Percentiles rank a stretch among this genome's conserved stretches.
Evolutionary conservation across 495 filamentous ascomycete species (phyloP).

Genomic region (Barbatosphaeria neglecta): DNA sequence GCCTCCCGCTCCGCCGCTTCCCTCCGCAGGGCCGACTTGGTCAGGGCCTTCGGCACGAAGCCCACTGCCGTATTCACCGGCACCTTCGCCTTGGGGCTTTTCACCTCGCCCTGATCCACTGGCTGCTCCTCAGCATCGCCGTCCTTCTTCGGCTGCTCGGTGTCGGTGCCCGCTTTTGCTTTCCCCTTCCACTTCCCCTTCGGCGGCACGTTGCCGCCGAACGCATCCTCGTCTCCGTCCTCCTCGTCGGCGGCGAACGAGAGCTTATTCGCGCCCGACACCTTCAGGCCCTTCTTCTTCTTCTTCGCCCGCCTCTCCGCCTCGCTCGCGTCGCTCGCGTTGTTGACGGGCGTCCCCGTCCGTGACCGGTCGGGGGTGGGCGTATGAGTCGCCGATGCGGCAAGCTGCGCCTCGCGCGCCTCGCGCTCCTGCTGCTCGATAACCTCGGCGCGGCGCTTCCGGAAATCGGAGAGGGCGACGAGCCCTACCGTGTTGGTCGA

Average conservation of each 20-base stretch:
- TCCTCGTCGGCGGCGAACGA: slow-evolving; percentile 32
- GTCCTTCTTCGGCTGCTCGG: background rate
- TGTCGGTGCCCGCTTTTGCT: slow-evolving; percentile 8
- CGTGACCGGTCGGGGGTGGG: slow-evolving; percentile 28
- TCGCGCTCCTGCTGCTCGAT: slow-evolving; percentile 83
- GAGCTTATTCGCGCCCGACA: slow-evolving; percentile 18
- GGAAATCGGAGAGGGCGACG: slow-evolving; percentile 86
- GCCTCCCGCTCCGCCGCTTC: slow-evolving; percentile 76
- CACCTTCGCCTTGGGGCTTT: slow-evolving; percentile 17
- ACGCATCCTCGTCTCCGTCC: slow-evolving; percentile 9
- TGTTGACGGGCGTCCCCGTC: slow-evolving; percentile 27
- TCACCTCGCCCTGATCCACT: slow-evolving; percentile 26
- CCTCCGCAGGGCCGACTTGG: slow-evolving; percentile 69
- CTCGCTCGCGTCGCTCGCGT: slow-evolving; percentile 32
- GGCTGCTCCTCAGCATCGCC: background rate
- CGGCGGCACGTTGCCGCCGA: slow-evolving; percentile 25
- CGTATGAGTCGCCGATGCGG: slow-evolving; percentile 26
- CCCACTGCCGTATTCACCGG: slow-evolving; percentile 55
- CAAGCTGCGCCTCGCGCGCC: slow-evolving; percentile 51
- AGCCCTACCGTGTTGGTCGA: slow-evolving; percentile 88
- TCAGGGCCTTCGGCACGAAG: slow-evolving; percentile 66
- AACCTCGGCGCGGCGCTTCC: slow-evolving; percentile 90
- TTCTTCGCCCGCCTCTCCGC: slow-evolving; percentile 28
- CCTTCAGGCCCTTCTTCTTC: slow-evolving; percentile 19
- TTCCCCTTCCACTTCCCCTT: slow-evolving; percentile 30